Conservation (phyloP, 345 rosid genomes). For the Gossypium thurberi region DNA sequence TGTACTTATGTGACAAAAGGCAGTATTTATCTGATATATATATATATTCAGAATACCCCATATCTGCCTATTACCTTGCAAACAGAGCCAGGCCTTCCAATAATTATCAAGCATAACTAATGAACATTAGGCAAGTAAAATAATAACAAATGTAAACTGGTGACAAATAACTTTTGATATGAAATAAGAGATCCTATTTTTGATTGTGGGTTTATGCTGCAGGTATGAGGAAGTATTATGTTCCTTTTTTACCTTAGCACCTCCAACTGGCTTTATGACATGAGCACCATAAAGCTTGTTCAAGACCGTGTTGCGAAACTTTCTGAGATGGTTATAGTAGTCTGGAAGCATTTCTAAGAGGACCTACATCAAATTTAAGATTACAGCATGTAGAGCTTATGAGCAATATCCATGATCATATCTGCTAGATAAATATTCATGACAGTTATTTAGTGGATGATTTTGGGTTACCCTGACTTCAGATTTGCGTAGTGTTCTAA, state of each 20-base stretch:
- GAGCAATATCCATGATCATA: neutral
- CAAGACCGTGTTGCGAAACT: slow-evolving; percentile 31
- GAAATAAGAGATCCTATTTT: neutral
- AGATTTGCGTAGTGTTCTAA: slow-evolving; percentile 44
- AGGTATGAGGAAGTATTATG: neutral
- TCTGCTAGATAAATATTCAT: neutral
- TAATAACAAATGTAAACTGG: neutral
- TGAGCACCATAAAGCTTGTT: slow-evolving; percentile 47
- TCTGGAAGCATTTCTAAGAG: slow-evolving; percentile 40
- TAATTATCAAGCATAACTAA: neutral
- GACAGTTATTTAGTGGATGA: neutral
- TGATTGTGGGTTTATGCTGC: neutral
- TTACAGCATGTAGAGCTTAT: neutral
- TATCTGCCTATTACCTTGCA: too few relatives aligned
- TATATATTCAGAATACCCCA: neutral
- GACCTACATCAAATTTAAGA: slow-evolving; percentile 22
- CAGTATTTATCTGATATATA: neutral
- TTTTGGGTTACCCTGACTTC: slow-evolving; percentile 39
- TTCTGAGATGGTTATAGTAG: slow-evolving; percentile 35
- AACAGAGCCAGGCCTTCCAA: too few relatives aligned
- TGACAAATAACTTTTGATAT: neutral
- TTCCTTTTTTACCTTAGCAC: slow-evolving; percentile 38
- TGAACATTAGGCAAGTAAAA: neutral
- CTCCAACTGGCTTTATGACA: slow-evolving; percentile 40
- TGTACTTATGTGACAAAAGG: neutral